A percentile compares a stretch with the other conserved stretches of the same genome.
Conservation (phyloP, 1,284 basidiomycete species). For the Boletus semigastroideus region DNA sequence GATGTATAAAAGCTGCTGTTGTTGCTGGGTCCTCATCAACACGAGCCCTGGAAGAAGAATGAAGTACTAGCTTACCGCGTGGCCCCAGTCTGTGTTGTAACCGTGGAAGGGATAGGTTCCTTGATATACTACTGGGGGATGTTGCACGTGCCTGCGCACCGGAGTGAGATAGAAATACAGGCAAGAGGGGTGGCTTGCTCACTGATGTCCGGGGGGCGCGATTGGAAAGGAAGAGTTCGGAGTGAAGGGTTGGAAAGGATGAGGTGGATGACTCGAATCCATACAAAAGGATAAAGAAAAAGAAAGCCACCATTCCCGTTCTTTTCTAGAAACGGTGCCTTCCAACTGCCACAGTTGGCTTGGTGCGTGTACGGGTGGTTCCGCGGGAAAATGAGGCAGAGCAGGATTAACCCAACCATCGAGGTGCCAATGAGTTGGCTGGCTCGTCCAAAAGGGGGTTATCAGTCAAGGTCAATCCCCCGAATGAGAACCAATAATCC, state of each 20-base stretch:
- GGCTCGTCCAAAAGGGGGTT: background rate
- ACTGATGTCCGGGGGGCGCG: background rate
- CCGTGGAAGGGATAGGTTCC: rapidly evolving
- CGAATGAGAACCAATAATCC: background rate
- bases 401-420: background rate
- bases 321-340: constrained; percentile 5
- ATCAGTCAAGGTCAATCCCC: background rate
- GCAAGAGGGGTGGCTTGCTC: background rate
- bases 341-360: constrained; percentile 15
- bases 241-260: rapidly evolving
- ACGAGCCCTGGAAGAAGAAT: too few relatives aligned
- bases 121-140: background rate
- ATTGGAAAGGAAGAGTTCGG: background rate
- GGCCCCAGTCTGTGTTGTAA: constrained; percentile 8
- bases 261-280: background rate
- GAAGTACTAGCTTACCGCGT: background rate
- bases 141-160: background rate
- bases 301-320: background rate
- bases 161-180: background rate
- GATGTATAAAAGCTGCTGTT: background rate
- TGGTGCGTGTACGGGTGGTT: constrained; percentile 1
- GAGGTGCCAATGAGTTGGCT: background rate
- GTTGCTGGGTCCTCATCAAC: constrained; percentile 10
- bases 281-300: background rate
- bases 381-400: background rate